Conservation (phyloP, 495 filamentous ascomycete genomes). For the Chaetomium fimeti region DNA sequence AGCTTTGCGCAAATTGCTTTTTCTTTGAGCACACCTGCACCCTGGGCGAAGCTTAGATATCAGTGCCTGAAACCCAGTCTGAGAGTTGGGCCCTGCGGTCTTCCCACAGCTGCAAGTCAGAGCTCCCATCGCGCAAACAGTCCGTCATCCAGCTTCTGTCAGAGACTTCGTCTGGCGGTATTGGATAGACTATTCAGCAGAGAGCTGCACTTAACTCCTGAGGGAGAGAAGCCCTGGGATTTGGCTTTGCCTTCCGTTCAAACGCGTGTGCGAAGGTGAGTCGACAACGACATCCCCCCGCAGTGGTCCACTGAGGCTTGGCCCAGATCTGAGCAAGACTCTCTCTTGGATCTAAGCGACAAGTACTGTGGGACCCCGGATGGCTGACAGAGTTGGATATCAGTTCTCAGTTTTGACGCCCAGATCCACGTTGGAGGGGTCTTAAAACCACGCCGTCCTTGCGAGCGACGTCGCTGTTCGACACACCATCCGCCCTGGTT, state of each 20-base stretch:
- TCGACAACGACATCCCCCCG: not conserved
- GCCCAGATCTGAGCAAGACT: conserved; percentile 25
- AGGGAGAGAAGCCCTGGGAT: not conserved
- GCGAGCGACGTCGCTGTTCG: not conserved
- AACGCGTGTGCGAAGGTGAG: not conserved
- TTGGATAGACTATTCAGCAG: not conserved
- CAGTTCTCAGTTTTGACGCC: not conserved
- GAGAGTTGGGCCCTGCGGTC: not conserved
- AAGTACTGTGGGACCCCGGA: not conserved
- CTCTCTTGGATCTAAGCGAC: conserved; percentile 30
- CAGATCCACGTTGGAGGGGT: not conserved
- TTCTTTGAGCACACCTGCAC: conserved; percentile 8
- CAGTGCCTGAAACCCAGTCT: conserved; percentile 4
- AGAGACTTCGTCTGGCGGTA: not conserved
- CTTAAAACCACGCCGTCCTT: not conserved
- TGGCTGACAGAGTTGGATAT: conserved; percentile 1
- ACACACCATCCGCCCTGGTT: not conserved
- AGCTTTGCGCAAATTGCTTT: not conserved
- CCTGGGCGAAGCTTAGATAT: not conserved
- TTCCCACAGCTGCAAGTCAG: not conserved
- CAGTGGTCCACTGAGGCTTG: not conserved
- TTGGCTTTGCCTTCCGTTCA: not conserved
- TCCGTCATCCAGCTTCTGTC: not conserved
- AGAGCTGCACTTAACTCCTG: not conserved
- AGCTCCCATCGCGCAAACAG: conserved; percentile 15